A percentile compares a stretch with the other conserved stretches of the same genome.
Conservation (phyloP, 2,329 filamentous ascomycete species). For the Pseudocercospora fuligena region DNA sequence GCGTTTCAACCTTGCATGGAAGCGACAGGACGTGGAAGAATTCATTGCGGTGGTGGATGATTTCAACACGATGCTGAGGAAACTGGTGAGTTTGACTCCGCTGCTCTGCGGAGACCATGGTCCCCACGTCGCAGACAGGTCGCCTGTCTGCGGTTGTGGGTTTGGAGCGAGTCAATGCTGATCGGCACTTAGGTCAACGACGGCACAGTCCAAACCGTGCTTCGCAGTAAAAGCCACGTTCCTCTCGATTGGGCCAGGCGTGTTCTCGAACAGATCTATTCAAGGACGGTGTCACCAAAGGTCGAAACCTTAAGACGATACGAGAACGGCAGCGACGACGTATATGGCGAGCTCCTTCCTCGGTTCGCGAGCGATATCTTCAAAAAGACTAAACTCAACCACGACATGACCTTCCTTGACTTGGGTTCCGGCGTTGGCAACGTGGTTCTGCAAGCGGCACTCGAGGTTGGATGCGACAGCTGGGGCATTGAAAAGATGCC, state of each 20-base stretch:
- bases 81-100: constrained; percentile 54
- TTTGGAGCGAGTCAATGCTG: too few relatives aligned
- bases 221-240: constrained; percentile 70
- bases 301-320: constrained; percentile 85
- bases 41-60: constrained; percentile 75
- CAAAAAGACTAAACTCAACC: constrained; percentile 75
- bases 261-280: constrained; percentile 78
- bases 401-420: constrained; percentile 87
- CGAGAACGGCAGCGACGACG: constrained; percentile 87
- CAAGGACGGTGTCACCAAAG: constrained; percentile 86
- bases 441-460: constrained; percentile 88
- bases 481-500: constrained; percentile 98
- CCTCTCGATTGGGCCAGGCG: constrained; percentile 73
- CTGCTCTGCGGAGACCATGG: not conserved
- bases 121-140: not conserved
- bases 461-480: constrained; percentile 91
- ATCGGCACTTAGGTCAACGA: constrained; percentile 47
- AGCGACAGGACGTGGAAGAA: constrained; percentile 65
- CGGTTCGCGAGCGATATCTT: constrained; percentile 85
- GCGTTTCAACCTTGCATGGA: constrained; percentile 74
- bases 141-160: too few relatives aligned
- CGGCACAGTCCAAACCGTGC: constrained; percentile 72
- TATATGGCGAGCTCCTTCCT: constrained; percentile 90
- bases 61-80: constrained; percentile 75
- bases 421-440: constrained; percentile 96